Evolutionary conservation across 2,329 filamentous ascomycete genomes (phyloP).

Genomic region (Penicillium paneum): DNA sequence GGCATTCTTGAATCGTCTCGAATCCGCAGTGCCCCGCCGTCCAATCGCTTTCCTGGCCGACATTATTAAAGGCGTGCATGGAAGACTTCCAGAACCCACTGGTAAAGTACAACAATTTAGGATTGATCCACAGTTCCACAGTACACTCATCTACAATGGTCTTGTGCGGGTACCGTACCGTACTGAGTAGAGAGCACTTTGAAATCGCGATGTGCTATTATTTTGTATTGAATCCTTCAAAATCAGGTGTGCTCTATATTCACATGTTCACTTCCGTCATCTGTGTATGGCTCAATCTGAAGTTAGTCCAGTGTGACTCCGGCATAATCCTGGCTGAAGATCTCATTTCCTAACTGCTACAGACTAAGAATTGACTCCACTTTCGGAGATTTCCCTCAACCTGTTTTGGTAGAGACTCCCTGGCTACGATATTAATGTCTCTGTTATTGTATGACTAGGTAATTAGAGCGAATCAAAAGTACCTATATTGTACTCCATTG

Average conservation of each 20-base stretch:
- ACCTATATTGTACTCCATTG: neutral
- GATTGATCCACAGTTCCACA: too few species aligned
- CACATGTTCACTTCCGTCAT: neutral
- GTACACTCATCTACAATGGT: too few species aligned
- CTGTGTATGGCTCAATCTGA: neutral
- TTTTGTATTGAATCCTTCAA: neutral
- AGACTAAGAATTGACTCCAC: neutral
- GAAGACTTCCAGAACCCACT: too few species aligned
- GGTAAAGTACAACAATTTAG: too few species aligned
- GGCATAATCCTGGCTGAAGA: neutral
- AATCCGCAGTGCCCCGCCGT: too few species aligned
- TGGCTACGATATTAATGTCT: neutral
- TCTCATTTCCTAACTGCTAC: neutral
- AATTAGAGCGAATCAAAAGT: neutral
- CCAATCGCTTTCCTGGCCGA: too few species aligned
- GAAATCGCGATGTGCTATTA: neutral
- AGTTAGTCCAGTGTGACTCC: neutral
- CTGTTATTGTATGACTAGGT: too few species aligned
- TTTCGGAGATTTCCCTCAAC: constrained; percentile 12
- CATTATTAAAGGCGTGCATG: too few species aligned
- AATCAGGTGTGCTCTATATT: neutral
- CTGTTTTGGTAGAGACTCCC: neutral
- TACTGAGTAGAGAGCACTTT: neutral
- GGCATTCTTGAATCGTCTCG: too few species aligned
- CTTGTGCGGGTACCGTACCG: too few species aligned